Percentiles rank a stretch among this genome's conserved stretches.
Conservation (phyloP, 2,329 filamentous ascomycete species). For the Pseudocercospora fijiensis region DNA sequence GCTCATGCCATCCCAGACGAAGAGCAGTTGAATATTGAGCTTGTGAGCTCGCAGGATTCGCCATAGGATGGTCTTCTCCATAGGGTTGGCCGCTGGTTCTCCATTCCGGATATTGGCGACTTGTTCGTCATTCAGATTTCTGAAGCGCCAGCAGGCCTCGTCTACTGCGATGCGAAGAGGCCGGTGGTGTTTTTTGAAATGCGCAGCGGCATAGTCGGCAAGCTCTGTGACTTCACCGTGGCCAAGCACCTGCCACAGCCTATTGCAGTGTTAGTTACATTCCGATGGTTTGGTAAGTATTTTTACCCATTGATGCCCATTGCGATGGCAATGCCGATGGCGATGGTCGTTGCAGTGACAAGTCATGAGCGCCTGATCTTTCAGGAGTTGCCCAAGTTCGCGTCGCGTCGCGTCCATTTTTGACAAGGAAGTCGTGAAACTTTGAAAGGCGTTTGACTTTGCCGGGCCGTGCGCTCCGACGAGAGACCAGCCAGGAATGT, state of each 20-base stretch:
- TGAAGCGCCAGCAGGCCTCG: slow-evolving; percentile 47
- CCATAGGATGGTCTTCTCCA: slow-evolving; percentile 45
- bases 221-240: slow-evolving; percentile 39
- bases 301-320: slow-evolving; percentile 24
- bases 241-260: slow-evolving; percentile 43
- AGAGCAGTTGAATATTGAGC: slow-evolving; percentile 53
- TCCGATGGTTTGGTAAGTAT: not conserved
- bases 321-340: not conserved
- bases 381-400: not conserved
- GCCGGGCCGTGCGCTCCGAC: not conserved
- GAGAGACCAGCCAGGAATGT: not conserved
- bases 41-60: slow-evolving; percentile 49
- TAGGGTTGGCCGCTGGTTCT: slow-evolving; percentile 42
- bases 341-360: not conserved
- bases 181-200: slow-evolving; percentile 38
- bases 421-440: not conserved
- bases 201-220: slow-evolving; percentile 42
- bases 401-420: not conserved
- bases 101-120: slow-evolving; percentile 40
- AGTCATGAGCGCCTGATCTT: not conserved
- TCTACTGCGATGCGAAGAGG: slow-evolving; percentile 47
- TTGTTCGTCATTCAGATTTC: slow-evolving; percentile 40
- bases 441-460: not conserved
- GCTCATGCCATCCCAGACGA: slow-evolving; percentile 56
- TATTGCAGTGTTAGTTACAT: slow-evolving; percentile 14